phyloP scores from a whole-genome alignment of 495 filamentous ascomycete species.

The Podospora didyma region DNA sequence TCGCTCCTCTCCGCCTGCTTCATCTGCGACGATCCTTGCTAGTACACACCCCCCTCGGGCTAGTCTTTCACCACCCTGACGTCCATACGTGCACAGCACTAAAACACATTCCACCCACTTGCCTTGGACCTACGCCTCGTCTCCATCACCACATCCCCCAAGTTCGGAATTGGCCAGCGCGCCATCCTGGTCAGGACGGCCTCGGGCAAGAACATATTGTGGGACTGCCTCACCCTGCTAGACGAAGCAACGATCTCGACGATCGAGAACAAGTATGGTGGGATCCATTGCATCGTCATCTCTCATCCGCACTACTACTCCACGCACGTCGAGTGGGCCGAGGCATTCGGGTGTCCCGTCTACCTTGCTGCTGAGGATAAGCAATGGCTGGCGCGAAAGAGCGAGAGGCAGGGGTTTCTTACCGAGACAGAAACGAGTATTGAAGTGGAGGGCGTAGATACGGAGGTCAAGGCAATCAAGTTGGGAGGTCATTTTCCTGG shows the following conservation, averaged over 20 bases:
- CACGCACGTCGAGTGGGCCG: conserved; percentile 64
- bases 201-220: conserved; percentile 59
- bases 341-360: conserved; percentile 58
- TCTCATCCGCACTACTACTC: conserved; percentile 78
- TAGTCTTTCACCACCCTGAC: conserved; percentile 57
- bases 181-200: conserved; percentile 59
- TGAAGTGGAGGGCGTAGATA: conserved; percentile 35
- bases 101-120: conserved; percentile 40
- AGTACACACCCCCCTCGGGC: conserved; percentile 60
- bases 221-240: conserved; percentile 67
- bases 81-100: conserved; percentile 28
- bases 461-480: conserved; percentile 59
- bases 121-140: conserved; percentile 28
- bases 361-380: conserved; percentile 59
- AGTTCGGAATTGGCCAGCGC: conserved; percentile 69
- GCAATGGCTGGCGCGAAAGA: conserved; percentile 47
- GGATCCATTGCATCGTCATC: conserved; percentile 69
- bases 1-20: conserved; percentile 52
- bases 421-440: conserved; percentile 25
- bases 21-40: conserved; percentile 74
- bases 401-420: conserved; percentile 41
- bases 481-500: conserved; percentile 74
- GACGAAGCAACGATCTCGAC: conserved; percentile 53
- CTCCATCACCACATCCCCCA: conserved; percentile 56
- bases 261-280: conserved; percentile 47